A percentile compares a stretch with the other conserved stretches of the same genome.
Evolutionary conservation across 352 stramenopile species (phyloP).

Genomic region (Globisporangium cystogenes): DNA sequence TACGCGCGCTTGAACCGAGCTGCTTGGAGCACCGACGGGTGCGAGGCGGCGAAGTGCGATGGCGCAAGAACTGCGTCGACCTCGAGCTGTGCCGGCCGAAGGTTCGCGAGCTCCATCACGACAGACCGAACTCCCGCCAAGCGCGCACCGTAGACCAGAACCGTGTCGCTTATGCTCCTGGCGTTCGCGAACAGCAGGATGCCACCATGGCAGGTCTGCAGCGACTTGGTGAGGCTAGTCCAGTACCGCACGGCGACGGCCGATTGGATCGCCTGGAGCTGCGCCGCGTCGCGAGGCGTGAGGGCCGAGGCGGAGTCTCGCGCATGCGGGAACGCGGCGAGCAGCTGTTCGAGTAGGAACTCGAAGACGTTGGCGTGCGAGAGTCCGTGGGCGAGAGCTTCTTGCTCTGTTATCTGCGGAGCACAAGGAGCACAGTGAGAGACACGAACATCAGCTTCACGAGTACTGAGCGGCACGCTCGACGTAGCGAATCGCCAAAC

Average conservation of each 20-base stretch:
- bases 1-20: conserved; percentile 18
- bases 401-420: conserved; percentile 1
- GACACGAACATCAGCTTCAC: not conserved
- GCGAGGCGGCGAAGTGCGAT: conserved; percentile 39
- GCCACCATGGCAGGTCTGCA: conserved; percentile 27
- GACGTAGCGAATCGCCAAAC: not conserved
- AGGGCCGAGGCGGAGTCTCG: not conserved
- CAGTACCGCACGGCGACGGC: conserved; percentile 21
- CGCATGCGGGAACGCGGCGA: conserved; percentile 10
- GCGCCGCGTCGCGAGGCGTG: not conserved
- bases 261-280: conserved; percentile 17
- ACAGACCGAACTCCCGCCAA: conserved; percentile 28
- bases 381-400: conserved; percentile 4
- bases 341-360: conserved; percentile 8
- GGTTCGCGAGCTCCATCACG: conserved; percentile 50
- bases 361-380: conserved; percentile 1
- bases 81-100: conserved; percentile 24
- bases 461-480: not conserved
- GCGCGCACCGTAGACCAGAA: conserved; percentile 28
- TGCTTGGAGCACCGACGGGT: conserved; percentile 30
- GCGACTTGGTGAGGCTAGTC: conserved; percentile 14
- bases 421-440: not conserved
- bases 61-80: conserved; percentile 49
- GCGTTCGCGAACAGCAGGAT: conserved; percentile 51
- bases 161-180: conserved; percentile 20